Evolutionary conservation across 768 basidiomycete species (phyloP), one percentile per base, ranked within the genome.

Genomic region (Boletus sp.): DNA sequence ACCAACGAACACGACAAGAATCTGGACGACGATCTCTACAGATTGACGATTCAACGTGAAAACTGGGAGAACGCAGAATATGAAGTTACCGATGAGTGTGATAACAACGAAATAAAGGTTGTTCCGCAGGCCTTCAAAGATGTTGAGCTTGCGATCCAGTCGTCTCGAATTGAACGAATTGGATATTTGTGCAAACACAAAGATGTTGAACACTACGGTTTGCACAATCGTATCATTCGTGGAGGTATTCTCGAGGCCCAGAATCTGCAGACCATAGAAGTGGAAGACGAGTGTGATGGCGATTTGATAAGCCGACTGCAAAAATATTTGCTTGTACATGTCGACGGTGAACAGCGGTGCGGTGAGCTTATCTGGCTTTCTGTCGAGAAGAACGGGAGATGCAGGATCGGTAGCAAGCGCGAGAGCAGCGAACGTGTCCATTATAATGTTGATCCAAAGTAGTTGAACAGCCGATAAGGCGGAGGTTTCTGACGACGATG

Each of bases 391-490:
- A 6, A 76, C 69, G 44, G 85, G 85, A 2, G 87, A 83, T 1
- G 97, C 95, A 9, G 94, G 95, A 70, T 98, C 97, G 25, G 97
- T 98, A 17, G 97, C 96, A 47, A 99, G 83, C 13, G 97, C 97
- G 47, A 98, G 84, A 25, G 97, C 97, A 52, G 97, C 97, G 67
- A 99, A 98, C 2, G 93, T 96, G 68, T 97, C 95, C 94, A 96
- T 96, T 70, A 96, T 96, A 57, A 98, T 88, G 77, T 98, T 98
- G 72, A 98, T 93, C 95, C 97, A 99, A 21, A 99, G 83, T 6
- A 99, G 75, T 68, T 99, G 97, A 1, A 99, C 97, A 32, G 97
- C 96, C 23, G 90, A 87, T 29, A 99, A 76, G n/a, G 93, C 94
- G 1, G 94, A 93, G 10, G 75, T 63, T 68, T 97, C 95, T 50